Evolutionary conservation across 2,329 filamentous ascomycete species (phyloP), one percentile per base, ranked within the genome.

Genomic region (Didymella keratinophila): DNA sequence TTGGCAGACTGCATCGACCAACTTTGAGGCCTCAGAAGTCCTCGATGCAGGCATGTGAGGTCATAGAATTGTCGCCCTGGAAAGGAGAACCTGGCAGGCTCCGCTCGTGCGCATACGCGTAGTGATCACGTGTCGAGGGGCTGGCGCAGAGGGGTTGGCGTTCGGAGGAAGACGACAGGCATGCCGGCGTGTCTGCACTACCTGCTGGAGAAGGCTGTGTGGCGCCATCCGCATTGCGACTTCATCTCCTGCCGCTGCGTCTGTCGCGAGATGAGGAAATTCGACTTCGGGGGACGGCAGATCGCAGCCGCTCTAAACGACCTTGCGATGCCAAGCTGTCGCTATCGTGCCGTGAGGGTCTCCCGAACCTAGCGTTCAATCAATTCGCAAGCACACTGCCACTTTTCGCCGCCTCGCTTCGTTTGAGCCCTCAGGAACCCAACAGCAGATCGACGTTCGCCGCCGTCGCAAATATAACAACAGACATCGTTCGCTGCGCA

Each of bases 261-360:
- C 45, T 58, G 66, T 67, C 64, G 67, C 67, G 63, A 67, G 61
- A 67, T 68, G 65, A 68, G 52, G 60, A 62, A 62, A 62, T 61
- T 66, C 63, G 61, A 70, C 58, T 44, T 58, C 60, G 66, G 62
- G 66, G 32, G 66, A 64, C 61, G 66, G 65, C 66, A 72, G 67
- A 73, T 72, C 68, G 56, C 59, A 62, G 58, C 58, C 58, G 59
- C 56, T 52, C 54, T 60, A 60, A 27, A 58, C 46, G 53, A 61
- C 43, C 45, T 64, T 58, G 62, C 60, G 62, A 61, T 52, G 68
- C 68, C 65, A 69, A 69, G 66, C 37, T 55, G 50, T 60, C 61
- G 56, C 53, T 59, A 59, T 60, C 60, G 60, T 60, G 52, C 61
- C 61, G 59, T 61, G 62, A 60, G 57, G 46, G 61, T 64, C 56